Evolutionary conservation across 2,329 filamentous ascomycete genomes (phyloP).

Genomic region (Coccinonectria pachysandricola): DNA sequence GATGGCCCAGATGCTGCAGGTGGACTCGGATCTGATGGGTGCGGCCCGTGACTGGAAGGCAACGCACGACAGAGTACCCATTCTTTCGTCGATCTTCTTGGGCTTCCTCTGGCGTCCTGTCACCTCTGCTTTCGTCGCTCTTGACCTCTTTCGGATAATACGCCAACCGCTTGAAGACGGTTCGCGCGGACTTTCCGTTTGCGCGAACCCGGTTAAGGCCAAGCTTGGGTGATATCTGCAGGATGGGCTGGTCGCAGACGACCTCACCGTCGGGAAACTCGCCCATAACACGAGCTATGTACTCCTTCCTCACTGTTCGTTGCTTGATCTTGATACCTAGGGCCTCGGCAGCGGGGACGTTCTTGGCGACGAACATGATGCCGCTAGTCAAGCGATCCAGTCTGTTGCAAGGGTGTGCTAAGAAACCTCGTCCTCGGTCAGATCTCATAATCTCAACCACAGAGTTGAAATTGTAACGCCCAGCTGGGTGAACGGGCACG

Average conservation of each 20-base stretch:
- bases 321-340: constrained; percentile 67
- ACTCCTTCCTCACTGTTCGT: constrained; percentile 87
- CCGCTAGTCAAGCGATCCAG: constrained; percentile 89
- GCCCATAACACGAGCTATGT: constrained; percentile 82
- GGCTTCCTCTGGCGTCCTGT: constrained; percentile 14
- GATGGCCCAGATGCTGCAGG: constrained; percentile 85
- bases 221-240: constrained; percentile 89
- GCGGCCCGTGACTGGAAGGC: constrained; percentile 82
- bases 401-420: constrained; percentile 71
- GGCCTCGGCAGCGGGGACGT: constrained; percentile 64
- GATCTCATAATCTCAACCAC: constrained; percentile 87
- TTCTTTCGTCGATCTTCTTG: constrained; percentile 34
- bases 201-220: constrained; percentile 91
- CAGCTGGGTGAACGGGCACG: constrained; percentile 89
- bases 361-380: constrained; percentile 96
- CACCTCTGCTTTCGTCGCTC: constrained; percentile 29
- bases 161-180: constrained; percentile 84
- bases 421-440: constrained; percentile 48
- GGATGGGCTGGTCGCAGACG: constrained; percentile 85
- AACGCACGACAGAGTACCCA: constrained; percentile 91
- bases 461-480: constrained; percentile 91
- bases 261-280: constrained; percentile 86
- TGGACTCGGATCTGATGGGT: constrained; percentile 95
- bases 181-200: constrained; percentile 80
- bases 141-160: too few relatives aligned